Evolutionary conservation across 345 rosid species (phyloP), one percentile per base, ranked within the genome.

Genomic region (Erodium maritimum): DNA sequence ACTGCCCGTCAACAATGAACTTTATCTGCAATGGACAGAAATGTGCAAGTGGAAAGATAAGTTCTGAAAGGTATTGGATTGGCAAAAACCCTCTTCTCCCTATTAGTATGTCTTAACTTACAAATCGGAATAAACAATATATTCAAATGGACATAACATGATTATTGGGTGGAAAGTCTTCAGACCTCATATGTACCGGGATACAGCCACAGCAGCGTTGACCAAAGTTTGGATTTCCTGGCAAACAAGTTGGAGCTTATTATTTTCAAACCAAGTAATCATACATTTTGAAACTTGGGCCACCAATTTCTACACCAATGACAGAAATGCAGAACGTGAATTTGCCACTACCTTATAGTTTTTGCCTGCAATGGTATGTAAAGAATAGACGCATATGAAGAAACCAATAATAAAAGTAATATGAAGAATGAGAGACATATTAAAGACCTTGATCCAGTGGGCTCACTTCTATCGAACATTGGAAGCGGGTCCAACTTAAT

Each of bases 101-200:
- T n/a, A n/a, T n/a, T n/a, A n/a, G n/a, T n/a, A n/a, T n/a, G n/a
- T n/a, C n/a, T n/a, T n/a, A n/a, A n/a, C n/a, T n/a, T n/a, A n/a
- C n/a, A n/a, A n/a, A n/a, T n/a, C n/a, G n/a, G n/a, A n/a, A n/a
- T n/a, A n/a, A n/a, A n/a, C n/a, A 19, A n/a, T n/a, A 1, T 1
- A 46, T 11, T 54, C 66, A 61, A 17, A 50, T 53, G 20, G 34
- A 8, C n/a, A 29, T 29, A 29, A 4, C 37, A 29, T 29, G 37
- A 29, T 29, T 29, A 11, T 29, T 29, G 4, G 37, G 37, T 29
- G 37, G 37, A 71, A 50, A n/a, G n/a, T n/a, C n/a, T n/a, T n/a
- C n/a, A n/a, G 18, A 82, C 95, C 90, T 93, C 96, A 51, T 87
- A 89, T 14, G 56, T 71, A 62, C 95, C 96, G 1, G 99, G 95